Evolutionary conservation across 345 rosid genomes (phyloP).

Genomic region (Gossypium thurberi): DNA sequence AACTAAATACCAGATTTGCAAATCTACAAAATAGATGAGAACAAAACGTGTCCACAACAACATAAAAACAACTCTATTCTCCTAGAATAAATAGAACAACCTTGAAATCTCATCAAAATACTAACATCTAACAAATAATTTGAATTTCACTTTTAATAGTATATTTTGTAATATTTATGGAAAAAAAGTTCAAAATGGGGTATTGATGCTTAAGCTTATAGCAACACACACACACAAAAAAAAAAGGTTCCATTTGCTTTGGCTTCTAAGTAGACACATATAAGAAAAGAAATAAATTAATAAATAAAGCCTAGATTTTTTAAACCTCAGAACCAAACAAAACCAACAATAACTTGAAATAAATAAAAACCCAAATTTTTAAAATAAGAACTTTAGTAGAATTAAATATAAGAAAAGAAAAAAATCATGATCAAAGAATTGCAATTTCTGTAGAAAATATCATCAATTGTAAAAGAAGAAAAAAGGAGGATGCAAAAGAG

Average conservation of each 20-base stretch:
- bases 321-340: not conserved
- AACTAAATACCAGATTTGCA: conserved; percentile 84
- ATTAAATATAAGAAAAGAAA: not conserved
- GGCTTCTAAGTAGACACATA: not conserved
- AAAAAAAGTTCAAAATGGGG: not conserved
- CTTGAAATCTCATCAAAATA: not conserved
- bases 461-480: not conserved
- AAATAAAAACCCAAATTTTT: not conserved
- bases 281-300: not conserved
- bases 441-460: not conserved
- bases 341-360: not conserved
- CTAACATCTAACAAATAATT: not conserved
- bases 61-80: conserved; percentile 45
- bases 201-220: not conserved
- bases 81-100: not conserved
- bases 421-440: not conserved
- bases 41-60: conserved; percentile 73
- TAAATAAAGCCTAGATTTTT: not conserved
- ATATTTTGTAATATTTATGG: not conserved
- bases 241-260: not conserved
- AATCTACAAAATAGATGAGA: conserved; percentile 69
- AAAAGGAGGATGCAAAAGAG: not conserved
- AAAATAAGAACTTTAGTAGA: not conserved
- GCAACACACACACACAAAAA: not conserved
- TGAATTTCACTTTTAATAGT: not conserved